Evolutionary conservation across 805 yeast genomes (phyloP).

Genomic region (Spathaspora arborariae): DNA sequence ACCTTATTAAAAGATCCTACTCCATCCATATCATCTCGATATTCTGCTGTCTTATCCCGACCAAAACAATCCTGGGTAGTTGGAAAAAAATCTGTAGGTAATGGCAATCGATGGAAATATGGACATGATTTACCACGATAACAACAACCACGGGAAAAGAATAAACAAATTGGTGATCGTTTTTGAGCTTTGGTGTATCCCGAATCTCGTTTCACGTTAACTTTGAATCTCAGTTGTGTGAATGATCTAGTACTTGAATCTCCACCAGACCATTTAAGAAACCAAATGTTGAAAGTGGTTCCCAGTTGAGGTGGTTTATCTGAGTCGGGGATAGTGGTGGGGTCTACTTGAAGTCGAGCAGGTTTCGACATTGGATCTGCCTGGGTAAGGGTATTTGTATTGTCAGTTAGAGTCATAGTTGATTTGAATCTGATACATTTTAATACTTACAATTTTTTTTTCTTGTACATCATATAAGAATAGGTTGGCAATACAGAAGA

Average conservation of each 20-base stretch:
- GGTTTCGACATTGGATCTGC: slow-evolving; percentile 21
- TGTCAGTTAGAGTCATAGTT: neutral
- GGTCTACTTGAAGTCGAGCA: slow-evolving; percentile 75
- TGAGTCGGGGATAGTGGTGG: slow-evolving; percentile 44
- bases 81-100: slow-evolving; percentile 50
- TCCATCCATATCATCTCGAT: slow-evolving; percentile 92
- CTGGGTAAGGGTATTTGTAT: neutral
- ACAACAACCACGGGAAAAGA: slow-evolving; percentile 88
- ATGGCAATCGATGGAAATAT: slow-evolving; percentile 75
- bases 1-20: slow-evolving; percentile 71
- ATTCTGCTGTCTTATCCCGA: slow-evolving; percentile 75
- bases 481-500: too few relatives aligned
- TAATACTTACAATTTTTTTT: neutral
- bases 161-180: slow-evolving; percentile 59
- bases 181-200: slow-evolving; percentile 71
- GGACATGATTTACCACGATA: slow-evolving; percentile 71
- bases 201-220: slow-evolving; percentile 58
- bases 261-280: slow-evolving; percentile 82
- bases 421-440: neutral
- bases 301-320: slow-evolving; percentile 79
- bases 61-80: slow-evolving; percentile 88
- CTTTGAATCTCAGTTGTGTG: slow-evolving; percentile 51
- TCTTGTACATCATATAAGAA: too few relatives aligned
- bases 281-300: slow-evolving; percentile 82
- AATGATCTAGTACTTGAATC: slow-evolving; percentile 40